Evolutionary conservation across 345 rosid genomes (phyloP).

Genomic region (Gossypium herbaceum): DNA sequence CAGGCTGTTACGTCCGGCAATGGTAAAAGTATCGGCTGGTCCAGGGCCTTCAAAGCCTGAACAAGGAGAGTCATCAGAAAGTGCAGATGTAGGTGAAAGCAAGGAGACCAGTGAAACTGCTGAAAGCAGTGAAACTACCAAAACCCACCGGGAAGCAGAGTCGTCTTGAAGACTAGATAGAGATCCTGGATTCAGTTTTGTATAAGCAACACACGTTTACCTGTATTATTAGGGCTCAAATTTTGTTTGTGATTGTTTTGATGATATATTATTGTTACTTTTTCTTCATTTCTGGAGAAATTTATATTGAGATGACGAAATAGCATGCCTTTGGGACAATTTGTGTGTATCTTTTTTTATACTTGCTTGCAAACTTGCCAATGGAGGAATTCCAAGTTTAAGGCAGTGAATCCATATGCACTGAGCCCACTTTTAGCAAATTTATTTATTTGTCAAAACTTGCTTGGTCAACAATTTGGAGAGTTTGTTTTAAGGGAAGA

Average conservation of each 20-base stretch:
- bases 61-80: constrained; percentile 32
- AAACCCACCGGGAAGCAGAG: constrained; percentile 30
- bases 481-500: too few relatives aligned
- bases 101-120: background rate
- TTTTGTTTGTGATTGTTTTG: constrained; percentile 12
- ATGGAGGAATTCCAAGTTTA: too few relatives aligned
- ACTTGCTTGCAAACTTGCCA: background rate
- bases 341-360: background rate
- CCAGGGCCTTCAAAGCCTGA: constrained; percentile 76
- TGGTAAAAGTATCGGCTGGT: constrained; percentile 99
- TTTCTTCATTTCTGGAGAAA: background rate
- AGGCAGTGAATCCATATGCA: too few relatives aligned
- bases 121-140: constrained; percentile 20
- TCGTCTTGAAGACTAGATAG: constrained; percentile 32
- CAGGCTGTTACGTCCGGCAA: constrained; percentile 83
- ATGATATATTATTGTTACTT: background rate
- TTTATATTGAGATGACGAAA: background rate
- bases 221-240: background rate
- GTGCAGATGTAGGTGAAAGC: constrained; percentile 18
- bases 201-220: constrained; percentile 19
- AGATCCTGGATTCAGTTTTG: constrained; percentile 35
- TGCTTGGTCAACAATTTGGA: too few relatives aligned
- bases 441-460: too few relatives aligned
- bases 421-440: too few relatives aligned
- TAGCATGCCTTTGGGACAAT: background rate